Base-by-base conservation (phyloP, 164 flowering plant species). In the Macadamia tetraphylla region DNA sequence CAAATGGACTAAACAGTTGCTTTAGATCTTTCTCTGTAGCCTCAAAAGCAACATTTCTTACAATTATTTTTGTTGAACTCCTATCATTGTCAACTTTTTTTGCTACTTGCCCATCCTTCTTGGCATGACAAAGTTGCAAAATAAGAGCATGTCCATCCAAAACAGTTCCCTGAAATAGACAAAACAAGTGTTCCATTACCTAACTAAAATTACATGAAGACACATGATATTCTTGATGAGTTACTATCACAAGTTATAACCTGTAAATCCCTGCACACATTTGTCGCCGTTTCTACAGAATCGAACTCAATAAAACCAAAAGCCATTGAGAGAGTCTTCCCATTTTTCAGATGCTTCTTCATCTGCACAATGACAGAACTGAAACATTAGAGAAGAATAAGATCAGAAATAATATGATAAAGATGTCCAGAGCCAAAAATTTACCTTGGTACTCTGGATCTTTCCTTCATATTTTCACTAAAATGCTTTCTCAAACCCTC, bases 11-110 rank as follows among this genome's bases (percentile, higher is more conserved):
- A 73, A 92, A 95, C 7, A 95, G 77, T 78, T 91, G 94, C 71
- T 90, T 83, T 8, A 95, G 82, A 71, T 95, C 99, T 75, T 91
- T 95, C 76, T 80, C 81, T 3, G 98, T 91, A 58, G 99, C 99
- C 84, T 92, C 92, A 78, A 95, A 95, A 64, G 99, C 98, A 43
- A 95, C 94, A 80, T 95, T 95, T 79, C 89, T 88, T 63, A 92
- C 94, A 59, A 90, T 85, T 65, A 95, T 58, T 69, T 95, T 95
- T 68, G 97, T 95, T 29, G 90, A 84, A 75, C 94, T 87, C 72
- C 57, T 81, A 66, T 84, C 94, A 75, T 84, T 84, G 13, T 78
- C 90, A 68, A 46, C 77, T 63, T 79, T 91, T 66, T 81, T 83
- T 46, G 58, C 59, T 1, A 64, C 77, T 70, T 74, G 72, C 18